Evolutionary conservation across 2,329 filamentous ascomycete species (phyloP).

Genomic region (Microdochium trichocladiopsis): DNA sequence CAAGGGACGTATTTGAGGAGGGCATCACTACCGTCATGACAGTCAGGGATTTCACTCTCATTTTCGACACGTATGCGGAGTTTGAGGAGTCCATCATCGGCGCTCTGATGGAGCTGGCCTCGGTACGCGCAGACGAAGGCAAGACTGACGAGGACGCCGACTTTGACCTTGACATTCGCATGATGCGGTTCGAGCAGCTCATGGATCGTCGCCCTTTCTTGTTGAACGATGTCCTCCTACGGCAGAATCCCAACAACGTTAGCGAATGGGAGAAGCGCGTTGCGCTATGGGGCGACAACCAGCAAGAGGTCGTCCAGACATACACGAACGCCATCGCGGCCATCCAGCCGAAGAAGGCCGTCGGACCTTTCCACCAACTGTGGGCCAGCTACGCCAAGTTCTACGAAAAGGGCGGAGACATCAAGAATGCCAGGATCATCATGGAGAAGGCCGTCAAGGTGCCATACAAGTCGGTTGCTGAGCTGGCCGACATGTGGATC

Average conservation of each 20-base stretch:
- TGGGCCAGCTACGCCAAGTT: constrained; percentile 98
- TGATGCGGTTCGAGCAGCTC: constrained; percentile 96
- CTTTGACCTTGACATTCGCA: constrained; percentile 89
- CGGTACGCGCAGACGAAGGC: constrained; percentile 70
- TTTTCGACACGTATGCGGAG: constrained; percentile 94
- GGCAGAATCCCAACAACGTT: constrained; percentile 95
- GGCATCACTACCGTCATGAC: constrained; percentile 98
- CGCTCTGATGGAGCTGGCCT: constrained; percentile 82
- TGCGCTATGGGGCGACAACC: constrained; percentile 92
- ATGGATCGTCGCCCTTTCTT: constrained; percentile 97
- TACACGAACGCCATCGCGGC: constrained; percentile 92
- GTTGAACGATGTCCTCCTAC: constrained; percentile 87
- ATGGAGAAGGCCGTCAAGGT: constrained; percentile 98
- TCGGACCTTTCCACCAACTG: constrained; percentile 87
- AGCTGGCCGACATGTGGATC: constrained; percentile 97
- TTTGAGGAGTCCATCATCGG: constrained; percentile 96
- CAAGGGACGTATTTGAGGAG: constrained; percentile 90
- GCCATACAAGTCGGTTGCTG: constrained; percentile 93
- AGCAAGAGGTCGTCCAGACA: constrained; percentile 82
- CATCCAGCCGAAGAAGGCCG: constrained; percentile 88
- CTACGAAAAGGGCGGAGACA: constrained; percentile 81
- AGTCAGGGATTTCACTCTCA: constrained; percentile 90
- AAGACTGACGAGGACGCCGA: constrained; percentile 76
- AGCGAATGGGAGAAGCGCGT: constrained; percentile 96
- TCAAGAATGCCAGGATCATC: constrained; percentile 81